phyloP scores from a whole-genome alignment of 805 yeast species.

The Kodamaea sagamina region DNA sequence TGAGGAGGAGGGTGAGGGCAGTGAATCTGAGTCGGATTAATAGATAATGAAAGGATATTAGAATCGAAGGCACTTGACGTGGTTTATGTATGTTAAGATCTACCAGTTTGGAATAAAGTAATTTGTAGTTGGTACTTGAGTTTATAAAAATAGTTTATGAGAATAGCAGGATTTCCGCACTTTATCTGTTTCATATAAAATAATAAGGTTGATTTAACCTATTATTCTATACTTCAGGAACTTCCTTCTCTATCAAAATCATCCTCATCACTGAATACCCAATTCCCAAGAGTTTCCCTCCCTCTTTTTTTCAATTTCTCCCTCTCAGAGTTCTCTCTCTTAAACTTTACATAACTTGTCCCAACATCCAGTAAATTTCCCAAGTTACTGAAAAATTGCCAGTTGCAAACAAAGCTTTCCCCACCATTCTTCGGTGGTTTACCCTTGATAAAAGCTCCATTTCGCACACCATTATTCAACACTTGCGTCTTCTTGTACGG shows the following conservation, averaged over 20 bases:
- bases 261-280: slow-evolving; percentile 50
- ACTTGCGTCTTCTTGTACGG: slow-evolving; percentile 34
- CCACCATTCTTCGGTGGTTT: slow-evolving; percentile 47
- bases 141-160: too few relatives aligned
- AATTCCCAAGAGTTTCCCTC: slow-evolving; percentile 39
- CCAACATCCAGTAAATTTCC: neutral
- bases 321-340: slow-evolving; percentile 27
- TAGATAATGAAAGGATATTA: neutral
- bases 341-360: slow-evolving; percentile 17
- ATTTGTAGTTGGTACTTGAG: too few relatives aligned
- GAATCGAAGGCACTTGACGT: too few relatives aligned
- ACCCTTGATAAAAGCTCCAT: slow-evolving; percentile 54
- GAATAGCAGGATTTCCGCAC: too few relatives aligned
- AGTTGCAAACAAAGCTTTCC: slow-evolving; percentile 41
- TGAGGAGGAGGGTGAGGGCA: slow-evolving; percentile 28
- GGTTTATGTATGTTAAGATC: neutral
- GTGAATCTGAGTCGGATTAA: slow-evolving; percentile 31
- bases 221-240: too few relatives aligned
- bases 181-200: too few relatives aligned
- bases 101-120: neutral
- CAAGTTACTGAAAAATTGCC: slow-evolving; percentile 14
- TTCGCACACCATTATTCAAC: slow-evolving; percentile 59
- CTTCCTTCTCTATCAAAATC: slow-evolving; percentile 34
- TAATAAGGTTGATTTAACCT: too few relatives aligned
- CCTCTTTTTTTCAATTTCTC: slow-evolving; percentile 28